phyloP scores from a whole-genome alignment of 257 asterid species.

The Paulownia fortunei region DNA sequence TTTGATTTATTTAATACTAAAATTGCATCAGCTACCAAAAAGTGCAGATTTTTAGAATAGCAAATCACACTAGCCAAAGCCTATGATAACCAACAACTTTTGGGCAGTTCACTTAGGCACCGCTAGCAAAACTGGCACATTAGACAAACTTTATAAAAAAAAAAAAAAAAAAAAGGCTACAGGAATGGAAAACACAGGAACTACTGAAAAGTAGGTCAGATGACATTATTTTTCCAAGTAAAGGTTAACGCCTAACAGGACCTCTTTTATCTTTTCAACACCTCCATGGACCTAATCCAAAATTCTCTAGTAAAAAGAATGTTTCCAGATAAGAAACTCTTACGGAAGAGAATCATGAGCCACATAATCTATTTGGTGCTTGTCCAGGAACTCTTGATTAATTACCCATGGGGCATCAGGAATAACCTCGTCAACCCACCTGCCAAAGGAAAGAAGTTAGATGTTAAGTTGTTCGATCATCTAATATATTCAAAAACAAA shows the following conservation, averaged over 20 bases:
- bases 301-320: not conserved
- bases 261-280: not conserved
- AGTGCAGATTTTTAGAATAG: not conserved
- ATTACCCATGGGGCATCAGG: slow-evolving; percentile 98
- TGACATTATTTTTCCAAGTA: not conserved
- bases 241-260: not conserved
- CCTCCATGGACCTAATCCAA: not conserved
- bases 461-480: not conserved
- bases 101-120: not conserved
- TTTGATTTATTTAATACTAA: not conserved
- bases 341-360: slow-evolving; percentile 99
- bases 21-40: not conserved
- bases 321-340: slow-evolving; percentile 37
- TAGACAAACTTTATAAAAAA: not conserved
- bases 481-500: slow-evolving; percentile 9
- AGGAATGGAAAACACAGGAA: slow-evolving; percentile 4
- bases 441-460: slow-evolving; percentile 39
- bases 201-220: not conserved
- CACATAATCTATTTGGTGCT: slow-evolving; percentile 80
- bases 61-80: not conserved
- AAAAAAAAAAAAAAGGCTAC: not conserved
- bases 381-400: slow-evolving; percentile 89
- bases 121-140: not conserved
- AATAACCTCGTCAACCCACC: slow-evolving; percentile 99
- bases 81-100: not conserved